Base-by-base conservation (phyloP, 768 basidiomycete species). In the Leucocoprinus leucothites region DNA sequence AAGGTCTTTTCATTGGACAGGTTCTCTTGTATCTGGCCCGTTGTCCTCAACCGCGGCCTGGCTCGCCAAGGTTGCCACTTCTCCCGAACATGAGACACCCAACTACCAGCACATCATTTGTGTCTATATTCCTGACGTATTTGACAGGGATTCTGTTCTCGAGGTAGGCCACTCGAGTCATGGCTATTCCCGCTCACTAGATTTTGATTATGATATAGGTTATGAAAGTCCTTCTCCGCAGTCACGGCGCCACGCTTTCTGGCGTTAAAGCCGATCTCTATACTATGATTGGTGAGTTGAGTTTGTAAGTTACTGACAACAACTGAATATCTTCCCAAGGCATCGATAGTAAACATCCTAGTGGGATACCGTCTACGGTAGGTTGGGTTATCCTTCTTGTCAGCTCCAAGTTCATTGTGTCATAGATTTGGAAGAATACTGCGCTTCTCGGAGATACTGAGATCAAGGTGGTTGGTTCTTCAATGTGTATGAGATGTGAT, bases 231-330 rank as follows among this genome's bases (percentile, higher is more conserved):
- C 71, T 91, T 9, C 63, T 90, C 42, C 72, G 84, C 53, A 74
- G 82, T 48, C 87, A 89, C 65, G 87, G 88, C 0, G 63, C 82
- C 47, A 82, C 75, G 61, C 74, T 87, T 8, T 80, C 74, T 59
- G 86, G 86, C 7, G 88, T 89, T 13, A 91, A 91, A 63, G 82
- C 85, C 3, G 73, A 89, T 64, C 61, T 91, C 44, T 89, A 89
- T 61, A 88, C 88, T 2, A 42, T 58, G 0, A 78, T 86, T 56
- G 84, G 85, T 84, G 62, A 36, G 67, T 57, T 5, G 19, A 13
- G 14, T 14, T 22, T 31, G 53, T 36, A 45, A 28, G 16, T 3
- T 13, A n/a, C 16, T 6, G 9, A 16, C 18, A 34, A 22, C 26
- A 8, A 19, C 3, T 18, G 28, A 58, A 9, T 57, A 38, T 18